Evolutionary conservation across 2,329 filamentous ascomycete species (phyloP), one percentile per base, ranked within the genome.

Genomic region (Paraconiothyrium brasiliense): DNA sequence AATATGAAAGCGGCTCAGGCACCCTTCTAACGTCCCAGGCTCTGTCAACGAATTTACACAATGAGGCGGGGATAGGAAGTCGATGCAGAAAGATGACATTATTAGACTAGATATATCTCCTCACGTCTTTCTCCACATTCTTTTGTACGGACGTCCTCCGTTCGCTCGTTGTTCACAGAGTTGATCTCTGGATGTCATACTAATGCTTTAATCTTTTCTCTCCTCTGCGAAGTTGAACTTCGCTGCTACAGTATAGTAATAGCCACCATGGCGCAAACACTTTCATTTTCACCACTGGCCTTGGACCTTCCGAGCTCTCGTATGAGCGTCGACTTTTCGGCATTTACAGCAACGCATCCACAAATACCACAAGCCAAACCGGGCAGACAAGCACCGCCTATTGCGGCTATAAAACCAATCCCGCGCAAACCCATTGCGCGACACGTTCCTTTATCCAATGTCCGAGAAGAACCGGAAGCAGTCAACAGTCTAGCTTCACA

Each of bases 241-340:
- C 56, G 52, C 49, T 16, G 39, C 37, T 16, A 51, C 47, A 24
- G 32, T 58, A 59, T 39, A 11, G 22, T 60, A 63, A 67, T 66
- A 47, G 39, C 46, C 57, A 60, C 10, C 9, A 71, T 72, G 69
- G 58, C 67, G 30, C 47, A 65, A 34, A 47, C 57, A 61, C 55
- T 61, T 43, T 58, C 67, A 32, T 64, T 65, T 27, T 60, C 63
- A 14, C 57, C 61, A 43, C 64, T 71, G 10, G 63, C 68, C 34
- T 64, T 71, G n/a, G 52, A 66, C n/a, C 62, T 73, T 10, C 71
- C 71, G 8, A 69, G 63, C 57, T 61, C 62, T 59, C 68, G 66
- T 35, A 69, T 70, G 61, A 69, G 68, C 51, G 63, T 70, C 11
- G 67, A 72, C 57, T 71, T 71, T 39, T 46, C 64, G 1, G 66